These are phyloP conservation scores for Trichosporon sp. DNA, from an alignment of 1,284 basidiomycete species.

Conservation along the genomic window DNA sequence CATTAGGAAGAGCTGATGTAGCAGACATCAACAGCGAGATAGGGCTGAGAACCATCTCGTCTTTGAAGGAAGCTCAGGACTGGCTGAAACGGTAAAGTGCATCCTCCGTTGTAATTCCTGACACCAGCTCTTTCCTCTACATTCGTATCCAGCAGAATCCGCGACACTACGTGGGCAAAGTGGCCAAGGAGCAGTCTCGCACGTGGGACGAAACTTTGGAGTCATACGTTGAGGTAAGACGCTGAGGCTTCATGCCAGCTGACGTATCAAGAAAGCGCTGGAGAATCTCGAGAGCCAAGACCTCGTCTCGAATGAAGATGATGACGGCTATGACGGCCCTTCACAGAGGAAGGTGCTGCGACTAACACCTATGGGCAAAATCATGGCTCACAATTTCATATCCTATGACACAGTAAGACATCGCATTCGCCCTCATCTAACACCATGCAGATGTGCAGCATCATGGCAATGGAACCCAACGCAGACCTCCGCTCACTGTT, in stretches of 20 bases:
- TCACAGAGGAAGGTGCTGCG: not conserved
- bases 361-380: constrained; percentile 23
- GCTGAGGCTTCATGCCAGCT: not conserved
- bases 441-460: constrained; percentile 24
- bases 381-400: constrained; percentile 34
- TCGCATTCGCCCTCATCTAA: not conserved
- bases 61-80: constrained; percentile 59
- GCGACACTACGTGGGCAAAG: constrained; percentile 58
- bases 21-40: constrained; percentile 83
- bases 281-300: constrained; percentile 57
- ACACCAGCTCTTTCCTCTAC: constrained; percentile 67
- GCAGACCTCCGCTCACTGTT: constrained; percentile 26
- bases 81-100: constrained; percentile 62
- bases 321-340: constrained; percentile 5
- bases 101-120: not conserved
- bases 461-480: constrained; percentile 23
- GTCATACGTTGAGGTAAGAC: constrained; percentile 57
- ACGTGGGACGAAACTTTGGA: constrained; percentile 63
- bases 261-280: constrained; percentile 55
- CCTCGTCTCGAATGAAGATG: constrained; percentile 51
- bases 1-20: not conserved
- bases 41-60: constrained; percentile 70
- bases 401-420: constrained; percentile 18
- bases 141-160: constrained; percentile 80
- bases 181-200: constrained; percentile 38